Evolutionary conservation across 2,329 filamentous ascomycete species (phyloP), one percentile per base, ranked within the genome.

Genomic region (Pezicula carpinea): DNA sequence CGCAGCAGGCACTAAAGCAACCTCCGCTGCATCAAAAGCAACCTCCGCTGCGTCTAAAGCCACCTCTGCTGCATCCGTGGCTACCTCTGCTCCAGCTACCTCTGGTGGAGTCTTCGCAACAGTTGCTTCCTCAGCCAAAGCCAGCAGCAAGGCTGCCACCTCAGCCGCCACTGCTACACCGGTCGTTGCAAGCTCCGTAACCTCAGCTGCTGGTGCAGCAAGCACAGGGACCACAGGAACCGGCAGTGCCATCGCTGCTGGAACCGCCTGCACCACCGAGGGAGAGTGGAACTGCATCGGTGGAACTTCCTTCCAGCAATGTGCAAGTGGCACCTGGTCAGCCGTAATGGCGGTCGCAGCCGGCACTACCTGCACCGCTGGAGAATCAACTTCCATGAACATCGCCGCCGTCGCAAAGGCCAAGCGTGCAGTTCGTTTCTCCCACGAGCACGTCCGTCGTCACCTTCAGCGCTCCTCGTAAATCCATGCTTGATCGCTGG

Each of bases 231-330:
- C 57, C 14, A 53, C 53, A 8, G 46, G 53, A 18, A 49, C 52
- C 4, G 52, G 53, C 10, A 43, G 49, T 22, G 54, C 50, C 4
- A 47, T 58, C 15, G 39, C 69, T 19, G 55, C 72, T 1, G 75
- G 75, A 32, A 60, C 70, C 15, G 64, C 71, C 0, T 80, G 77
- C 62, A 55, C 68, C 54, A 57, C 66, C 6, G 75, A 79, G 39
- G 77, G 77, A 1, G 59, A 61, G 10, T 81, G 73, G 72, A 79
- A 79, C 66, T 81, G 77, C 53, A 64, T 79, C 6, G 65, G 59
- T 0, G 74, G 75, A 13, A 65, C 59, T 1, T 68, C 69, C 0
- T 81, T 71, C 70, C 76, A 80, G 61, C 75, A 75, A 40, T 81
- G 77, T 48, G 77, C 69, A 6, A 72, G 69, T 2, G 76, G 77